A percentile compares a stretch with the other conserved stretches of the same genome.
Evolutionary conservation across 345 rosid genomes (phyloP).

Genomic region (thale cress (Arabidopsis thaliana)): DNA sequence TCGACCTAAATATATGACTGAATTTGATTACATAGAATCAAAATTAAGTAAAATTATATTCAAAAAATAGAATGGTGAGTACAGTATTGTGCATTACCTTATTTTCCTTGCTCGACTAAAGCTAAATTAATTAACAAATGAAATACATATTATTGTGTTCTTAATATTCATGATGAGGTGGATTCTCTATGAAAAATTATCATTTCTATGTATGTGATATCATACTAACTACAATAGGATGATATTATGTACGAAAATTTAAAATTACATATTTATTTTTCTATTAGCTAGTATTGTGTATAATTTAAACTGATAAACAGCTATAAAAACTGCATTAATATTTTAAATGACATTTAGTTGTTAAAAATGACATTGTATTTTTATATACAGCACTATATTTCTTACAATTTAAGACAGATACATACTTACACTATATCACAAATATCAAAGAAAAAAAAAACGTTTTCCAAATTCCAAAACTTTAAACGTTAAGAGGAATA

Average conservation of each 20-base stretch:
- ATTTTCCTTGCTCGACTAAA: too few relatives aligned
- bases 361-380: not conserved
- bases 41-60: too few relatives aligned
- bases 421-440: not conserved
- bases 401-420: not conserved
- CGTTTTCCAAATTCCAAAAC: slow-evolving; percentile 9
- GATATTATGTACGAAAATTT: not conserved
- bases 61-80: too few relatives aligned
- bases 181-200: not conserved
- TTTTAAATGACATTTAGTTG: not conserved
- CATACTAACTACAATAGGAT: not conserved
- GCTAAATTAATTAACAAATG: too few relatives aligned
- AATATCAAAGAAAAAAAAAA: not conserved
- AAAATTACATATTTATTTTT: not conserved
- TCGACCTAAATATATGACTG: too few relatives aligned
- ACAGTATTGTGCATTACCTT: too few relatives aligned
- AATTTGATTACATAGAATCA: too few relatives aligned
- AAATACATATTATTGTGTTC: too few relatives aligned
- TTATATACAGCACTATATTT: not conserved
- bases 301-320: not conserved
- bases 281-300: not conserved
- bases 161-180: too few relatives aligned
- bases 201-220: not conserved
- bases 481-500: slow-evolving; percentile 41
- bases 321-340: not conserved